Percentiles rank a stretch among this genome's conserved stretches.
Conservation (phyloP, 108 stramenopile species). For the Nitzschia sp. region DNA sequence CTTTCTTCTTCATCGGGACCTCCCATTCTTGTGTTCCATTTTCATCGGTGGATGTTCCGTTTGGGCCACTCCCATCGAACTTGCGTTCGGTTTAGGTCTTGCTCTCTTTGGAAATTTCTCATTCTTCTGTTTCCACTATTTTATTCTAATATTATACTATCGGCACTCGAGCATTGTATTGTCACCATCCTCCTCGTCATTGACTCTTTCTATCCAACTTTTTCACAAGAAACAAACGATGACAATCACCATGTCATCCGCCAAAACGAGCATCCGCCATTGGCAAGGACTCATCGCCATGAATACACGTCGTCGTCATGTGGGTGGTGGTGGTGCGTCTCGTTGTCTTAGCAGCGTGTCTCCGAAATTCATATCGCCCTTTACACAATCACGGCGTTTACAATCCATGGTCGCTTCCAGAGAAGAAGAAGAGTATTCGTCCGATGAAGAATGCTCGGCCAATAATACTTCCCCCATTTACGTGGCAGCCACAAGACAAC, state of each 20-base stretch:
- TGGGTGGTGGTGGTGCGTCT: neutral
- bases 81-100: neutral
- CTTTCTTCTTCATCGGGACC: too few species aligned
- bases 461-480: conserved; percentile 80
- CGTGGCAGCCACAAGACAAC: conserved; percentile 88
- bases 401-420: neutral
- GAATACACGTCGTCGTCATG: neutral
- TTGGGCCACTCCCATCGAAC: neutral
- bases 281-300: neutral
- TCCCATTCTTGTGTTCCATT: too few species aligned
- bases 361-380: neutral
- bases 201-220: neutral
- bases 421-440: neutral
- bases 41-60: too few species aligned
- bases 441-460: neutral
- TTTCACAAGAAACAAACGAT: neutral
- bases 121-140: too few species aligned
- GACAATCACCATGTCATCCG: neutral
- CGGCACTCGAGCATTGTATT: neutral
- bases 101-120: neutral
- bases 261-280: neutral
- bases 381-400: neutral
- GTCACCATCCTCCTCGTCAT: neutral
- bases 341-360: neutral
- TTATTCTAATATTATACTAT: neutral